These are phyloP conservation scores for Crepidotus variabilis DNA, from an alignment of 768 basidiomycete genomes.

Conservation along the genomic window DNA sequence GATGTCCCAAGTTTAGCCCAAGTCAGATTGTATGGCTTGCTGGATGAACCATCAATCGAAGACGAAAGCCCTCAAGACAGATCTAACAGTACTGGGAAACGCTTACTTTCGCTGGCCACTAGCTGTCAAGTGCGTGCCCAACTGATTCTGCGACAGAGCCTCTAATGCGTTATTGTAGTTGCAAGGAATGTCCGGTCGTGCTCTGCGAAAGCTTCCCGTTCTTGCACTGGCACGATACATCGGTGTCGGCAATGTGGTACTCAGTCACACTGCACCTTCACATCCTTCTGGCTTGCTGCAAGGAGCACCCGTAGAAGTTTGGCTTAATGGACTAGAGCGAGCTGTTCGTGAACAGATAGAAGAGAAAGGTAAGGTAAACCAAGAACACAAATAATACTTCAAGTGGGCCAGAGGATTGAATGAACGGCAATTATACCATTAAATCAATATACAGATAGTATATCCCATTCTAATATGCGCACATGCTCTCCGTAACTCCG, in stretches of 20 bases:
- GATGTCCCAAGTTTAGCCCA: slow-evolving; percentile 58
- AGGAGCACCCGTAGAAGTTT: slow-evolving; percentile 51
- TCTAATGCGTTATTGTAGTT: slow-evolving; percentile 30
- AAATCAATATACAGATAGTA: not conserved
- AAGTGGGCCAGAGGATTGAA: not conserved
- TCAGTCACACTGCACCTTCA: slow-evolving; percentile 3
- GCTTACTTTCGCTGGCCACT: slow-evolving; percentile 65
- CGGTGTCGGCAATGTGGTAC: slow-evolving; percentile 39
- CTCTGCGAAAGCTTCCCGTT: slow-evolving; percentile 89
- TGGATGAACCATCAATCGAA: slow-evolving; percentile 24
- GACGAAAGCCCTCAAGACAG: slow-evolving; percentile 38
- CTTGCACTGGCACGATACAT: slow-evolving; percentile 87
- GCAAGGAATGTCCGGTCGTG: slow-evolving; percentile 89
- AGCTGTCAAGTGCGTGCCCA: slow-evolving; percentile 69
- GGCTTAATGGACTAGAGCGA: slow-evolving; percentile 84
- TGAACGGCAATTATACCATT: too few species aligned
- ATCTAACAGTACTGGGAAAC: slow-evolving; percentile 49
- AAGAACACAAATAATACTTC: not conserved
- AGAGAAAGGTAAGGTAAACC: slow-evolving; percentile 45
- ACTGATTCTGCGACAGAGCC: not conserved
- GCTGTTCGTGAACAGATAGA: slow-evolving; percentile 58
- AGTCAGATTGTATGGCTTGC: slow-evolving; percentile 53
- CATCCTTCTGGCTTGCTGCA: slow-evolving; percentile 7
- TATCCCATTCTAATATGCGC: not conserved
- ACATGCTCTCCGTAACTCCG: too few species aligned